phyloP scores from a whole-genome alignment of 2,329 filamentous ascomycete species.

The Emericellopsis cladophorae region DNA sequence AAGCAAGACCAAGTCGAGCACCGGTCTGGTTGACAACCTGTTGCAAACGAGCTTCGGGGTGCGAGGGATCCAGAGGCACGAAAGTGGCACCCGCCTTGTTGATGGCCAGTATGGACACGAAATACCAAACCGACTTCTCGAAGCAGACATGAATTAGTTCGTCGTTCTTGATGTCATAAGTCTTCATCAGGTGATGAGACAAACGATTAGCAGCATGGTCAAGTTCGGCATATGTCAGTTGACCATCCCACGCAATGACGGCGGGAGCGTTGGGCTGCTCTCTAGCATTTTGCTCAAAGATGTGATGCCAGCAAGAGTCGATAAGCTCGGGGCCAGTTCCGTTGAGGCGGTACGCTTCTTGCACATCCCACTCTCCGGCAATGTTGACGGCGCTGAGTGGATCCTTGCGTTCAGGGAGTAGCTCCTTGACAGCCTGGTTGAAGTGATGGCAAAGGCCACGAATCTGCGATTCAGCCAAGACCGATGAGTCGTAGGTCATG shows the following conservation, averaged over 20 bases:
- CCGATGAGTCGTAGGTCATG: conserved; percentile 2
- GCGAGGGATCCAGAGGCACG: conserved; percentile 3
- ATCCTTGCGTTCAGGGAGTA: conserved; percentile 1
- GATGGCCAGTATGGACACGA: conserved; percentile 3
- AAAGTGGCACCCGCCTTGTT: conserved; percentile 4
- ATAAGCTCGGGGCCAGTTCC: background rate
- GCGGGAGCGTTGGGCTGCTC: conserved; percentile 17
- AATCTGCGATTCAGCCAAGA: conserved; percentile 3
- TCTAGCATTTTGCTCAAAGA: conserved; percentile 1
- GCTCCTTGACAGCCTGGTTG: conserved; percentile 5
- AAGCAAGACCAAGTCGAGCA: conserved; percentile 1
- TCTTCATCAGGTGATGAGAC: conserved; percentile 3
- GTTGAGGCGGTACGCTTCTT: background rate
- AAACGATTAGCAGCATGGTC: background rate
- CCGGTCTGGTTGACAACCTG: background rate
- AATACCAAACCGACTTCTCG: conserved; percentile 3
- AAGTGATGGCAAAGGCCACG: conserved; percentile 5
- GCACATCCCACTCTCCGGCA: conserved; percentile 1
- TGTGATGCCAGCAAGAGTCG: background rate
- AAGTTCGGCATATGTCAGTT: conserved; percentile 1
- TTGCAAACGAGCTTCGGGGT: background rate
- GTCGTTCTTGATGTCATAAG: conserved; percentile 8
- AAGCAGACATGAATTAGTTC: conserved; percentile 2
- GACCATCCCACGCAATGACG: conserved; percentile 29
- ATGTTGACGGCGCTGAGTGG: background rate